Conservation (phyloP, 768 basidiomycete genomes). For the Lactarius sp. region DNA sequence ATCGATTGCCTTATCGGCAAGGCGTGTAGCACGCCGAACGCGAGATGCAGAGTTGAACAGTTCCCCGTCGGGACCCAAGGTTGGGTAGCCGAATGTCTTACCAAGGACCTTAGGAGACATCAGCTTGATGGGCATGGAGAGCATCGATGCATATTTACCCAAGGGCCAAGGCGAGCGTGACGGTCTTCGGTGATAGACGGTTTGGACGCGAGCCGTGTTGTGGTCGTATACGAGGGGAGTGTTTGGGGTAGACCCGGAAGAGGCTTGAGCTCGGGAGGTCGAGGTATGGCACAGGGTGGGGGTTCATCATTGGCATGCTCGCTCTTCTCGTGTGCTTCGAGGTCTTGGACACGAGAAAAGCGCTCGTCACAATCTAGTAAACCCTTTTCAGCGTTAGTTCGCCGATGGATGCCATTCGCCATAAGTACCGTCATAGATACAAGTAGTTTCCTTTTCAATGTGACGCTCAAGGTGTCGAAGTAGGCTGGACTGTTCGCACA, state of each 20-base stretch:
- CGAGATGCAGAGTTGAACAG: background rate
- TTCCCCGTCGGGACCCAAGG: background rate
- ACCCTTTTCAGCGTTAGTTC: background rate
- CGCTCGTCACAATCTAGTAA: conserved; percentile 20
- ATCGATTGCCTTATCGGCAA: conserved; percentile 8
- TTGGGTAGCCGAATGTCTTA: conserved; percentile 13
- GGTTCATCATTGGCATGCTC: conserved; percentile 18
- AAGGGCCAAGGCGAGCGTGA: conserved; percentile 22
- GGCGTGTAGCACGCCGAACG: conserved; percentile 3
- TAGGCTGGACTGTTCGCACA: conserved; percentile 19
- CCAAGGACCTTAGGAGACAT: conserved; percentile 9
- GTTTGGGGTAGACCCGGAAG: conserved; percentile 5
- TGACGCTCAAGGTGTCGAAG: conserved; percentile 18
- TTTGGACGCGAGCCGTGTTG: conserved; percentile 8
- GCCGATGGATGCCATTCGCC: background rate
- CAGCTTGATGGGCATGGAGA: background rate
- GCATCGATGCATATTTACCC: conserved; percentile 6
- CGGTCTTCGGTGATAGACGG: conserved; percentile 19
- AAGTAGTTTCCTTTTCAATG: conserved; percentile 13
- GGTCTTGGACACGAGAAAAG: conserved; percentile 17
- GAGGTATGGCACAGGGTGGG: conserved; percentile 12
- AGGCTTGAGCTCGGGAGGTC: conserved; percentile 6
- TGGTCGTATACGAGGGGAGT: conserved; percentile 12
- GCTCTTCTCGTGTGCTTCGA: conserved; percentile 12
- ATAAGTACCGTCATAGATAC: conserved; percentile 18